Conservation (phyloP, 305 asterid genomes). For the Plantago coronopus region DNA sequence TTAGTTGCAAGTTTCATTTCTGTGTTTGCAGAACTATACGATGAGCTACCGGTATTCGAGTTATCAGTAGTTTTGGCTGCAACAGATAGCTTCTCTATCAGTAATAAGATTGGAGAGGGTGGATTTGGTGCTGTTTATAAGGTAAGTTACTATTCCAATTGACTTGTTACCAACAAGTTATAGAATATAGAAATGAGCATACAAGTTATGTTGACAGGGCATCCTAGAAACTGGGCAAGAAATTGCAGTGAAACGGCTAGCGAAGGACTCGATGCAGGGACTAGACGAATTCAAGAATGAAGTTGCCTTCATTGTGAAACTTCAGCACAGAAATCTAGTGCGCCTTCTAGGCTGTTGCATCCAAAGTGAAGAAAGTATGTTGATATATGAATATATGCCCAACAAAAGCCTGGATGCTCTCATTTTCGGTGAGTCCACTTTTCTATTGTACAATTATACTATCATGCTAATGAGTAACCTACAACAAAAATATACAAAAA, state of each 20-base stretch:
- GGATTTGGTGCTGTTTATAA: conserved; percentile 48
- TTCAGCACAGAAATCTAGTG: conserved; percentile 66
- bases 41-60: conserved; percentile 29
- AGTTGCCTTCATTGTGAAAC: conserved; percentile 44
- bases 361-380: conserved; percentile 41
- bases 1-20: neutral
- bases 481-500: neutral
- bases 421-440: conserved; percentile 27
- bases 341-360: conserved; percentile 55
- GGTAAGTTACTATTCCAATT: conserved; percentile 17
- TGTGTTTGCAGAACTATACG: neutral
- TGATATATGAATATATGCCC: no score
- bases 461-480: neutral
- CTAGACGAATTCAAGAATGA: conserved; percentile 53
- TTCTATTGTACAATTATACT: neutral
- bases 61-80: conserved; percentile 26
- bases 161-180: no score
- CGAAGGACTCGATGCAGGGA: conserved; percentile 50
- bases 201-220: conserved; percentile 29
- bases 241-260: conserved; percentile 52
- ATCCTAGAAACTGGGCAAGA: conserved; percentile 38
- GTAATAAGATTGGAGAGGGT: conserved; percentile 41
- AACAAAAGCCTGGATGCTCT: conserved; percentile 38
- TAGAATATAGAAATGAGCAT: neutral
- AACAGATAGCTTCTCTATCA: conserved; percentile 29